phyloP scores from a whole-genome alignment of 257 asterid species.

The Prunella vulgaris region DNA sequence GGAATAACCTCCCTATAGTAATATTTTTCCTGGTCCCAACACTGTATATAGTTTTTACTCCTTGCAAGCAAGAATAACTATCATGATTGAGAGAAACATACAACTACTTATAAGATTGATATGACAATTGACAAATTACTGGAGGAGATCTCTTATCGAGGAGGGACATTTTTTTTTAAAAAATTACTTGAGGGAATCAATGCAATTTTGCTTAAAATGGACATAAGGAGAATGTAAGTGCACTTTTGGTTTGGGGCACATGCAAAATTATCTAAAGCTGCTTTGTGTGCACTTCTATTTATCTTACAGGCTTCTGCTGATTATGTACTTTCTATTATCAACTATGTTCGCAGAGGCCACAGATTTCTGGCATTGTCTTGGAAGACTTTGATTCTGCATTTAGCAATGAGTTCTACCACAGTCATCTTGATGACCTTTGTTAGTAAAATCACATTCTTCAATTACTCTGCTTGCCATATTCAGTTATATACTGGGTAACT shows the following conservation, averaged over 20 bases:
- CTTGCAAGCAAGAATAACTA: background rate
- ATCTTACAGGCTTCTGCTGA: constrained; percentile 12
- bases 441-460: constrained; percentile 38
- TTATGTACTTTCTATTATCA: constrained; percentile 8
- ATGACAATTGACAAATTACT: background rate
- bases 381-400: constrained; percentile 89
- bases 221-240: background rate
- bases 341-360: constrained; percentile 58
- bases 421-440: constrained; percentile 90
- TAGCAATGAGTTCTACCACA: constrained; percentile 86
- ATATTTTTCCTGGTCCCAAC: too few relatives aligned
- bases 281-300: background rate
- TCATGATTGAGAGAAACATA: background rate
- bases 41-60: too few relatives aligned
- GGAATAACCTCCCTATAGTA: too few relatives aligned
- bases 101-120: background rate
- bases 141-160: background rate
- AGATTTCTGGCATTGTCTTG: constrained; percentile 75
- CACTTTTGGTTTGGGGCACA: background rate
- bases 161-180: background rate
- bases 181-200: background rate
- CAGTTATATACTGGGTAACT: background rate
- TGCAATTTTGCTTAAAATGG: background rate
- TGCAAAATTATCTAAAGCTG: background rate
- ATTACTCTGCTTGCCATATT: constrained; percentile 14